A percentile compares a stretch with the other conserved stretches of the same genome.
phyloP scores from a whole-genome alignment of 148 eudicot genomes.

The Spergularia bocconei region DNA sequence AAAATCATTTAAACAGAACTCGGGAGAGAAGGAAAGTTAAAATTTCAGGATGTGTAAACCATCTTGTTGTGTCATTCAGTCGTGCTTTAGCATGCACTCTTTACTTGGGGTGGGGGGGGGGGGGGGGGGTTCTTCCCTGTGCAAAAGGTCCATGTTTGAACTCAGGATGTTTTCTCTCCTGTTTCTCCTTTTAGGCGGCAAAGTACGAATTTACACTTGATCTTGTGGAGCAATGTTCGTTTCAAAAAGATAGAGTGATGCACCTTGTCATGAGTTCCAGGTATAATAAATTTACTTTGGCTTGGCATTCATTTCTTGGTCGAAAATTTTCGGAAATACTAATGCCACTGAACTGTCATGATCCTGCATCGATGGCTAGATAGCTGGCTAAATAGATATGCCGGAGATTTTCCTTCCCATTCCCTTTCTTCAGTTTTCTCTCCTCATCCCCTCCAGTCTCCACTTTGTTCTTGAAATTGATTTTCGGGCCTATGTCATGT shows the following conservation, averaged over 20 bases:
- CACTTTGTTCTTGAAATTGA: too few species aligned
- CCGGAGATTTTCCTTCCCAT: neutral
- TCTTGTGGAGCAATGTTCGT: constrained; percentile 99
- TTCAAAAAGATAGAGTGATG: constrained; percentile 94
- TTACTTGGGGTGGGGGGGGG: neutral
- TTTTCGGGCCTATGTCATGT: too few species aligned
- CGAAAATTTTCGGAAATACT: neutral
- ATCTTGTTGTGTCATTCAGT: too few species aligned
- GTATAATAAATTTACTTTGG: constrained; percentile 33
- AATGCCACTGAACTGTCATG: neutral
- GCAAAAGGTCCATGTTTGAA: neutral
- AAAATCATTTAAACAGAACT: too few species aligned
- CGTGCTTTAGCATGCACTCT: neutral
- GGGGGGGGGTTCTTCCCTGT: neutral
- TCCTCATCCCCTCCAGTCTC: too few species aligned
- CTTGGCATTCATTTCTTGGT: neutral
- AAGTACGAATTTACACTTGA: constrained; percentile 98
- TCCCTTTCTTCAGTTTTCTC: too few species aligned
- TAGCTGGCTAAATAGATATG: neutral
- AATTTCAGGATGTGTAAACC: too few species aligned
- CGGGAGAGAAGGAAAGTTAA: too few species aligned
- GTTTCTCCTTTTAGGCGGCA: constrained; percentile 57
- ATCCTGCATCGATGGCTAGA: neutral
- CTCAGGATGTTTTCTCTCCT: neutral
- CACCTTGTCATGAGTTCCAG: constrained; percentile 87